A percentile compares a stretch with the other conserved stretches of the same genome.
Conservation (phyloP, 1,139 yeast genomes). For the Pichia sp. region DNA sequence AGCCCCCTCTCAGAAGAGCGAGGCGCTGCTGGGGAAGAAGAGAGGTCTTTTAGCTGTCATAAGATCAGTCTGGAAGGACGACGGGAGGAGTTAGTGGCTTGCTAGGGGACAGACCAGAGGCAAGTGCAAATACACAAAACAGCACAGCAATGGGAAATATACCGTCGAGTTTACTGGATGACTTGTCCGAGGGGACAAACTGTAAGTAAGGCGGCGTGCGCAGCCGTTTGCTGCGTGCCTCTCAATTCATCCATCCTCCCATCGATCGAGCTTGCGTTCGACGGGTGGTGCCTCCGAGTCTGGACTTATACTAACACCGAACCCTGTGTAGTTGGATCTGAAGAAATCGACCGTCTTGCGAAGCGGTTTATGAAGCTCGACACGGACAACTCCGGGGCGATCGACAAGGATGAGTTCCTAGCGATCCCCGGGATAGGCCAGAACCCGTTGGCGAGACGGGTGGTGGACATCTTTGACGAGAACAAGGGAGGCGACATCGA, state of each 20-base stretch:
- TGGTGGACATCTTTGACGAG: slow-evolving; percentile 91
- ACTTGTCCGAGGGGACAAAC: slow-evolving; percentile 34
- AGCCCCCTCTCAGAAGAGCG: background rate
- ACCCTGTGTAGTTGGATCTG: slow-evolving; percentile 55
- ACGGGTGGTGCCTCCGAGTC: too few relatives aligned
- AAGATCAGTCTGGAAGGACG: too few relatives aligned
- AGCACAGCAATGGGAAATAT: slow-evolving; percentile 31
- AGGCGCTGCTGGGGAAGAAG: background rate
- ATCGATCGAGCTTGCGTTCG: too few relatives aligned
- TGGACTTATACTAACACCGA: too few relatives aligned
- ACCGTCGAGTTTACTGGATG: slow-evolving; percentile 33
- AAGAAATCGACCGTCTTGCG: slow-evolving; percentile 86
- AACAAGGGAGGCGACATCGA: slow-evolving; percentile 94
- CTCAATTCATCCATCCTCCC: too few relatives aligned
- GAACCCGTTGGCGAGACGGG: slow-evolving; percentile 83
- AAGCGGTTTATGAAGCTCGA: slow-evolving; percentile 94
- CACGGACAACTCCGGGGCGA: slow-evolving; percentile 87
- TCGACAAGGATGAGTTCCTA: slow-evolving; percentile 84
- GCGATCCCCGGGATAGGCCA: slow-evolving; percentile 89
- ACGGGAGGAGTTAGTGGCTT: too few relatives aligned
- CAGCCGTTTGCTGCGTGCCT: too few relatives aligned
- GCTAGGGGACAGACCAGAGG: too few relatives aligned
- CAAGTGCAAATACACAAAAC: background rate
- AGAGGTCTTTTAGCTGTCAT: background rate
- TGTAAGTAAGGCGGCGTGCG: slow-evolving; percentile 26